These are phyloP conservation scores for Cerioporus squamosus DNA, from an alignment of 1,284 basidiomycete species.

Conservation along the genomic window DNA sequence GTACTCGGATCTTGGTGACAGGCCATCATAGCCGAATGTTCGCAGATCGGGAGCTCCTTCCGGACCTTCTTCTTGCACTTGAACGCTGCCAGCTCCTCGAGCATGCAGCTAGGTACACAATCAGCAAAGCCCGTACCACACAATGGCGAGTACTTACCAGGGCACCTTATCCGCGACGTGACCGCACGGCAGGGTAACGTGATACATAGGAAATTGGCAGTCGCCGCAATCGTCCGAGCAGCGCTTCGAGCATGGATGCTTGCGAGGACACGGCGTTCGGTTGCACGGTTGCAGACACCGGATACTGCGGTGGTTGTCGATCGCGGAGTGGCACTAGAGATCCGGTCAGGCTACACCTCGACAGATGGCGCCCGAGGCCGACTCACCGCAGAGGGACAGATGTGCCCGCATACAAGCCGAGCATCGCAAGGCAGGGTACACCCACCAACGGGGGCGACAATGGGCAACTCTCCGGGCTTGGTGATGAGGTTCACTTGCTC, in stretches of 20 bases:
- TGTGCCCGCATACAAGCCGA: slow-evolving; percentile 69
- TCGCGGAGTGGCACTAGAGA: slow-evolving; percentile 66
- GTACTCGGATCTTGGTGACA: slow-evolving; percentile 50
- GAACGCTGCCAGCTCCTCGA: slow-evolving; percentile 49
- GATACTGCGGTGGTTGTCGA: slow-evolving; percentile 25
- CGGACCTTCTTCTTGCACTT: slow-evolving; percentile 49
- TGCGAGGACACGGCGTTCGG: slow-evolving; percentile 52
- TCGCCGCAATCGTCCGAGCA: slow-evolving; percentile 61
- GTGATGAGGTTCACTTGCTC: slow-evolving; percentile 45
- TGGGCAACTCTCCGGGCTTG: slow-evolving; percentile 55
- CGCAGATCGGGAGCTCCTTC: slow-evolving; percentile 59
- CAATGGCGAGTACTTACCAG: slow-evolving; percentile 49
- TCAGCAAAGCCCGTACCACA: not conserved
- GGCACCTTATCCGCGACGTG: slow-evolving; percentile 50
- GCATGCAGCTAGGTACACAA: slow-evolving; percentile 43
- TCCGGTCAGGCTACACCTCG: not conserved
- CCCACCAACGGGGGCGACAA: slow-evolving; percentile 60
- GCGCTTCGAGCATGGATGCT: slow-evolving; percentile 63
- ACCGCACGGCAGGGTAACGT: slow-evolving; percentile 64
- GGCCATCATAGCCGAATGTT: slow-evolving; percentile 51
- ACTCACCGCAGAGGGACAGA: slow-evolving; percentile 63
- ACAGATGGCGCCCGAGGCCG: too few relatives aligned
- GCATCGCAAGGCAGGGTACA: slow-evolving; percentile 61
- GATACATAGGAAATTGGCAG: slow-evolving; percentile 54
- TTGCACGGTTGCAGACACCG: slow-evolving; percentile 47